Evolutionary conservation across 2,329 filamentous ascomycete species (phyloP), one percentile per base, ranked within the genome.

Genomic region (Botrytis galanthina): DNA sequence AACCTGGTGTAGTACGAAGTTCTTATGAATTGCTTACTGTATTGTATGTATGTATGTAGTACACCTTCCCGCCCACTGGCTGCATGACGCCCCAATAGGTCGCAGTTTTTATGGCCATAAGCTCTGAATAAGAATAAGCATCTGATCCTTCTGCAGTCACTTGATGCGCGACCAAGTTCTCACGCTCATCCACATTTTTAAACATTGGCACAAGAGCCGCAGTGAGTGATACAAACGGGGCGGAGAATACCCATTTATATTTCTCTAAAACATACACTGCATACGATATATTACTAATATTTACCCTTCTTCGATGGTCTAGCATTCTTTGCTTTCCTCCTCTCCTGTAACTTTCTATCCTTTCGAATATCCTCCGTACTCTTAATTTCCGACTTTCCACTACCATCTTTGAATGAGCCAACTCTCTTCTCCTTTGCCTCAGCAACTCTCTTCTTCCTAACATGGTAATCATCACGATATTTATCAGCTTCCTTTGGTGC

Each of bases 401-500:
- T 87, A 46, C 91, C 90, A 77, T 94, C 92, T 81, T 86, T 89
- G 84, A 91, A 95, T 75, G 89, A 87, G 69, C 92, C 93, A 44
- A 94, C 83, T 32, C 92, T 87, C 85, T 94, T 94, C 86, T 98
- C 93, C 83, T 92, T 92, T 63, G 95, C 95, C 81, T 94, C 94
- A 26, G 90, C 90, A 29, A 96, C 91, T 80, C 93, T 91, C 90
- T 95, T 95, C 90, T 96, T 97, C 84, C 93, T 91, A 81, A 91
- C 90, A 77, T 97, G 87, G 83, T 93, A 99, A 83, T 99, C 95
- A 82, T 95, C 94, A 75, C 96, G 88, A 83, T 89, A 95, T 84
- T 93, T 95, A 85, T 99, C 96, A 12, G 96, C 94, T 79, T 93
- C 90, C 87, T 98, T 98, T 76, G 97, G 96, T 73, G 94, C 94